Base-by-base conservation (phyloP, 2,329 filamentous ascomycete genomes). In the Xylariaceae sp. region DNA sequence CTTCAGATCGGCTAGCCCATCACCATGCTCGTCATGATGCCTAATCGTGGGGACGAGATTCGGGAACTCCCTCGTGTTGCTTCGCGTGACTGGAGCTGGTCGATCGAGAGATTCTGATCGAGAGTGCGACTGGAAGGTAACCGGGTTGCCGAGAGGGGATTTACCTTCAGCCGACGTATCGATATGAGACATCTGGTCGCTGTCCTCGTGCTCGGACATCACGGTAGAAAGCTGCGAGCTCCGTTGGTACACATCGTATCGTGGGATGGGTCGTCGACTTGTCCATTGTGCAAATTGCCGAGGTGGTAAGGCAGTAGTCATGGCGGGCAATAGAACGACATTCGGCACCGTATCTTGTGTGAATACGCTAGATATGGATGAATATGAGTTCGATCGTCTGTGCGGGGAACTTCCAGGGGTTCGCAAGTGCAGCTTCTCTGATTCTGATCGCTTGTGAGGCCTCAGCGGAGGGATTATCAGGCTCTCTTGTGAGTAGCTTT, bases 221-320 rank as follows among this genome's bases (percentile, higher is more conserved):
- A 87, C 84, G 50, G 84, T 85, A 45, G 85, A 87, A 48, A 87
- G 76, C 71, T 85, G 83, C 50, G 82, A 81, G 72, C 83, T 85
- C 83, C 83, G 86, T 78, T 82, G 82, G 67, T 85, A 82, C 57
- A 79, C 77, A 60, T 80, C 71, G 77, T 82, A 82, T 65, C 68
- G 68, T 63, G 65, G 57, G 59, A 61, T 61, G 53, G 60, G 65
- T 37, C 65, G 61, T 52, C 66, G 64, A 17, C 66, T 67, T 55
- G 65, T 68, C 68, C 67, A 70, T 30, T 30, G 23, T 70, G 70
- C 61, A 67, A 68, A 64, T 61, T 69, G 67, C 56, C 66, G 68
- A 50, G 67, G 56, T 42, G 67, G 71, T 18, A 66, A 65, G 57
- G 64, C 68, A 49, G 68, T 71, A 56, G 70, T 70, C 17, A 70